phyloP scores from a whole-genome alignment of 768 basidiomycete species.

The Agaricus sinodeliciosus region DNA sequence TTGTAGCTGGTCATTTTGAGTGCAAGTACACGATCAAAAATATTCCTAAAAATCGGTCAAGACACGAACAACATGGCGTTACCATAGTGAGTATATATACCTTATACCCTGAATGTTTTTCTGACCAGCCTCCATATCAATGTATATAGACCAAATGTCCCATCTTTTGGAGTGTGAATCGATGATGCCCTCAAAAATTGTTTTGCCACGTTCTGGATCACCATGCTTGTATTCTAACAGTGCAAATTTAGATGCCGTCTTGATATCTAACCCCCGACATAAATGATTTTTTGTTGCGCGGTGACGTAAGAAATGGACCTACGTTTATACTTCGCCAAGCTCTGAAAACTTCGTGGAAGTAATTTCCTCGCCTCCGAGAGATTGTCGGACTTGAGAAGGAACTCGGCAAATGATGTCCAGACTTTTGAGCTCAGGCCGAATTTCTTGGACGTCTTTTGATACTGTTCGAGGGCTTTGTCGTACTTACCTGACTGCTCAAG shows the following conservation, averaged over 20 bases:
- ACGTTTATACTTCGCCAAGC: slow-evolving; percentile 93
- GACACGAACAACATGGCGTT: neutral
- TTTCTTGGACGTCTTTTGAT: slow-evolving; percentile 85
- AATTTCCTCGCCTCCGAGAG: slow-evolving; percentile 80
- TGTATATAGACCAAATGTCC: slow-evolving; percentile 94
- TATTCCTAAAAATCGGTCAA: slow-evolving; percentile 40
- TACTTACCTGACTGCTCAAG: slow-evolving; percentile 78
- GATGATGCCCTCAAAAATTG: slow-evolving; percentile 92
- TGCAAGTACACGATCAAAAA: slow-evolving; percentile 81
- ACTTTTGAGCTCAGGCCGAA: slow-evolving; percentile 90
- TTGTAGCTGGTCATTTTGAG: slow-evolving; percentile 92
- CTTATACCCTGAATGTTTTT: slow-evolving; percentile 73
- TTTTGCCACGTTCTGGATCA: slow-evolving; percentile 91
- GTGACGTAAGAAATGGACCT: slow-evolving; percentile 20
- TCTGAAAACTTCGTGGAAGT: slow-evolving; percentile 82
- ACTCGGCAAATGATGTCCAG: slow-evolving; percentile 86
- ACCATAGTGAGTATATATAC: slow-evolving; percentile 29
- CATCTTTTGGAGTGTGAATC: slow-evolving; percentile 94
- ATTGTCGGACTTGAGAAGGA: slow-evolving; percentile 67
- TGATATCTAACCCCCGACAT: slow-evolving; percentile 56
- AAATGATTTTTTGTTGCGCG: neutral
- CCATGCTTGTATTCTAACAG: slow-evolving; percentile 93
- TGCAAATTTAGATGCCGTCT: slow-evolving; percentile 93
- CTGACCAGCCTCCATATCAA: slow-evolving; percentile 90
- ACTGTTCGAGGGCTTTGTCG: slow-evolving; percentile 93